These are phyloP conservation scores for Balakata baccata DNA, from an alignment of 345 rosid species.

Conservation along the genomic window DNA sequence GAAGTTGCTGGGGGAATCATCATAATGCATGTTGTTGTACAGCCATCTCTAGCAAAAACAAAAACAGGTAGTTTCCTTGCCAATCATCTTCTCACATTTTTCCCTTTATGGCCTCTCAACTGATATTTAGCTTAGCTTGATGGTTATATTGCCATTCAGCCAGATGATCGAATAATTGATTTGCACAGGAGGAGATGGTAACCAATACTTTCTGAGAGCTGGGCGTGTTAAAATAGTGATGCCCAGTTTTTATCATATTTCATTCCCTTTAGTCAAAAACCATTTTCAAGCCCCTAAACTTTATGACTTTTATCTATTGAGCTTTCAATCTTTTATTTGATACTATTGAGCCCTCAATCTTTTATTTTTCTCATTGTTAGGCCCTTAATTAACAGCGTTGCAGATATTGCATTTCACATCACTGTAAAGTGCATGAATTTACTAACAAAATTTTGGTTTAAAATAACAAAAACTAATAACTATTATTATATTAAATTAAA, in stretches of 20 bases:
- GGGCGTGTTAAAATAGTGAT: background rate
- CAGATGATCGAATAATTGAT: background rate
- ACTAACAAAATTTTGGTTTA: no score
- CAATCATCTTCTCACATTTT: background rate
- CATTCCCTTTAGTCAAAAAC: no score
- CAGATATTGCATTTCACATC: no score
- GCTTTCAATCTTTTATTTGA: no score
- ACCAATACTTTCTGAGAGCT: background rate
- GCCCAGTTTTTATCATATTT: background rate
- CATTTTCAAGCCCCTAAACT: no score
- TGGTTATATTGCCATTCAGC: background rate
- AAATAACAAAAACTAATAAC: no score
- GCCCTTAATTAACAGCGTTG: no score
- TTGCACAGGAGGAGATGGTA: background rate
- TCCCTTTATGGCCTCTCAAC: background rate
- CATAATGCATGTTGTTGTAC: constrained; percentile 91
- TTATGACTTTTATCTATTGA: no score
- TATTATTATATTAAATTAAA: no score
- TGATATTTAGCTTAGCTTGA: background rate
- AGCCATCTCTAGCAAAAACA: constrained; percentile 63
- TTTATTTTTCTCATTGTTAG: no score
- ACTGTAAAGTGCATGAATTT: no score
- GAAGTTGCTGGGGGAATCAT: constrained; percentile 57
- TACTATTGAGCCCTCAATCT: no score
- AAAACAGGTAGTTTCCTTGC: constrained; percentile 49